Base-by-base conservation (phyloP, 768 basidiomycete species). In the Suillus brevipes region DNA sequence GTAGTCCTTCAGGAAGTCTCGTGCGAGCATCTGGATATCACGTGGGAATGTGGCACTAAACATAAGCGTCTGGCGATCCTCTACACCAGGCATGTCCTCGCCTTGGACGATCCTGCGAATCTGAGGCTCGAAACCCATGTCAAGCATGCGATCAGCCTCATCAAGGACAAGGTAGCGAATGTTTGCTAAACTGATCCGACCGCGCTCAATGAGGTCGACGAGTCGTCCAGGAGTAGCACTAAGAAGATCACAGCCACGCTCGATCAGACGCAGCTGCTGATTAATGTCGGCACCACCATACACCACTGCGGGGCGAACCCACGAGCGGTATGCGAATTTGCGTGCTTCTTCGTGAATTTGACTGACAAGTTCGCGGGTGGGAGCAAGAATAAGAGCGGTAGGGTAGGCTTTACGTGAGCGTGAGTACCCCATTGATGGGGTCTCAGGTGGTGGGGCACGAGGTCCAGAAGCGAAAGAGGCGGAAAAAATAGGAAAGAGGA, bases 41-140 rank as follows among this genome's bases (percentile, higher is more conserved):
- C 96, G 89, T 58, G 97, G 97, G 89, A 99, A 99, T 50, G 97
- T 99, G 53, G 97, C 97, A 66, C 92, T 94, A 81, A 99, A 99
- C 97, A 99, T 99, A 80, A 99, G 91, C 2, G 97, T 99, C 76
- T 99, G 97, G 67, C 97, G 92, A 14, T 95, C 89, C 34, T 85
- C 80, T 16, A 90, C 87, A 55, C 89, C 91, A n/a, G 97, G 95
- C 97, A 99, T 99, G 77, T 99, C 97, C 73, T 95, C 95, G 70
- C 93, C 92, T 78, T 99, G 94, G 23, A 99, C 97, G 74, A 99
- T 99, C 38, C 95, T 87, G 68, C 97, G 87, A 74, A 99, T 99
- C 81, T 99, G 97, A 63, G 97, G 97, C 79, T 99, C 97, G 84
- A 99, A 99, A 90, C 97, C 97, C 97, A 99, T 99, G 83, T 99